Conservation (phyloP, 164 flowering plant genomes). For the Aristolochia contorta region DNA sequence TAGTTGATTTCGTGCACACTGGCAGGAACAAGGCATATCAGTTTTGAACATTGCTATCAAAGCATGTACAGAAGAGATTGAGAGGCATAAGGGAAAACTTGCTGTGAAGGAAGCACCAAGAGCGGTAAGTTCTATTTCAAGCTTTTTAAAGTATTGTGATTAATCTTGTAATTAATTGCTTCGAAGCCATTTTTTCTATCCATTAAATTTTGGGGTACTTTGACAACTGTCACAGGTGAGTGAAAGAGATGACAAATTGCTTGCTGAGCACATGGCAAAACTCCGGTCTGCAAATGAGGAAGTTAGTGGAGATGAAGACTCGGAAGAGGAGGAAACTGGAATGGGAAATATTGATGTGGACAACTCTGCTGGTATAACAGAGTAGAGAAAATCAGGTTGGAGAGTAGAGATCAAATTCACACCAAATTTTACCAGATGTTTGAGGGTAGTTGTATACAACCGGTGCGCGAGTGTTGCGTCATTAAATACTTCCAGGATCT, state of each 20-base stretch:
- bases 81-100: slow-evolving; percentile 75
- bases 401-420: neutral
- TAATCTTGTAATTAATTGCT: too few species aligned
- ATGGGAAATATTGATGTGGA: slow-evolving; percentile 83
- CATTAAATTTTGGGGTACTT: neutral
- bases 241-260: slow-evolving; percentile 81
- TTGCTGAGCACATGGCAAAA: slow-evolving; percentile 70
- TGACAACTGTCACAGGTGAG: slow-evolving; percentile 51
- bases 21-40: slow-evolving; percentile 87
- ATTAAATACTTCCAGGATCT: neutral
- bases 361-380: slow-evolving; percentile 32
- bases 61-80: slow-evolving; percentile 71
- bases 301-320: slow-evolving; percentile 67
- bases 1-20: neutral
- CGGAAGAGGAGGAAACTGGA: slow-evolving; percentile 90
- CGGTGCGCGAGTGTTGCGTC: neutral
- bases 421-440: neutral
- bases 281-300: slow-evolving; percentile 57
- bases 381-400: slow-evolving; percentile 9
- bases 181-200: neutral
- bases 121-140: slow-evolving; percentile 48
- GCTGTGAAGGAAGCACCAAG: slow-evolving; percentile 74
- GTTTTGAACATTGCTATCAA: slow-evolving; percentile 64
- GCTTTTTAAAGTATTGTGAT: too few species aligned
- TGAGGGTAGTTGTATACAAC: slow-evolving; percentile 11